These are phyloP conservation scores for Cadophora malorum DNA, from an alignment of 2,329 filamentous ascomycete genomes.

Conservation along the genomic window DNA sequence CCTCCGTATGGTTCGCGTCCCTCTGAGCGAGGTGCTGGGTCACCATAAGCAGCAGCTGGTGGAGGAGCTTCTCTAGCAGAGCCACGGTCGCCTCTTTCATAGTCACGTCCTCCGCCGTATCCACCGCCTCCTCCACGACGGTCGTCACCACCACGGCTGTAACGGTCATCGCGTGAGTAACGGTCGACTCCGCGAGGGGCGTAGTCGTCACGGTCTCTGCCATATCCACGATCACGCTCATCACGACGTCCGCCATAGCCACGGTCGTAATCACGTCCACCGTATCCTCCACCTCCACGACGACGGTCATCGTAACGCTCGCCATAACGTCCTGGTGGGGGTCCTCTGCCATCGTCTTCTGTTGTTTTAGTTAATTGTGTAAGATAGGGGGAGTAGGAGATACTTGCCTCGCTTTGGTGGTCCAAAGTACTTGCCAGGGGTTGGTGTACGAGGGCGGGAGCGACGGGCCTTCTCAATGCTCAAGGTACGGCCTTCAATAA, in stretches of 20 bases:
- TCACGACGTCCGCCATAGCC: conserved; percentile 50
- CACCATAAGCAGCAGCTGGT: conserved; percentile 50
- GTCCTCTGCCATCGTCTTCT: conserved; percentile 58
- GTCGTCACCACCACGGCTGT: conserved; percentile 43
- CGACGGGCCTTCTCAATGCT: conserved; percentile 99
- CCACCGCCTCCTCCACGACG: conserved; percentile 56
- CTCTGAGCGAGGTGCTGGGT: conserved; percentile 51
- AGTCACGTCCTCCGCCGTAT: conserved; percentile 51
- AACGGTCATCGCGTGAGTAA: conserved; percentile 42
- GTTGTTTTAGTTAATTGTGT: conserved; percentile 47
- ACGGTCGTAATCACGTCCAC: conserved; percentile 40
- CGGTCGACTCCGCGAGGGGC: conserved; percentile 48
- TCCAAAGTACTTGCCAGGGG: conserved; percentile 98
- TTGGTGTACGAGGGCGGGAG: conserved; percentile 91
- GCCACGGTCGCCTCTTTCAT: conserved; percentile 57
- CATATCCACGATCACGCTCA: conserved; percentile 50
- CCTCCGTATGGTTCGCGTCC: conserved; percentile 52
- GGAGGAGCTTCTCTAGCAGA: conserved; percentile 50
- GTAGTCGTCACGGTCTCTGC: conserved; percentile 49
- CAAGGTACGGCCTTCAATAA: conserved; percentile 91
- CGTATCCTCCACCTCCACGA: conserved; percentile 47
- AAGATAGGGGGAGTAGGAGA: conserved; percentile 48
- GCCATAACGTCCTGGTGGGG: conserved; percentile 49
- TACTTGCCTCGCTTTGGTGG: conserved; percentile 93
- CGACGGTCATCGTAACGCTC: conserved; percentile 52